Evolutionary conservation across 2,329 filamentous ascomycete genomes (phyloP).

Genomic region (Shiraia bambusicola): DNA sequence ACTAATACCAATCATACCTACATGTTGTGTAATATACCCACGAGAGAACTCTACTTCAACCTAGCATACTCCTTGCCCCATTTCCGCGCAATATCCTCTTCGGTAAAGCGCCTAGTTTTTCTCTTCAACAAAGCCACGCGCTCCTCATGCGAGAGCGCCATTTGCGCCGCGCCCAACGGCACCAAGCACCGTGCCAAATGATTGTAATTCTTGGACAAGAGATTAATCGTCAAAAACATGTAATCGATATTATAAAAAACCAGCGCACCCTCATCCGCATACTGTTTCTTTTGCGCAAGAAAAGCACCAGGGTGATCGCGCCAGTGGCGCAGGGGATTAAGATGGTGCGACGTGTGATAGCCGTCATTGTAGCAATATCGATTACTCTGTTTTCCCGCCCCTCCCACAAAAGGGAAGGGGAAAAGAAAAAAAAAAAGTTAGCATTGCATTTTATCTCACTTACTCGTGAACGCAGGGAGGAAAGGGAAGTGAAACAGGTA

Average conservation of each 20-base stretch:
- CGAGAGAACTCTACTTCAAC: slow-evolving; percentile 21
- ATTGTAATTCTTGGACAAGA: slow-evolving; percentile 71
- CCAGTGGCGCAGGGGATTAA: slow-evolving; percentile 79
- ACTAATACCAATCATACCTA: too few relatives aligned
- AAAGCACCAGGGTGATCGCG: slow-evolving; percentile 76
- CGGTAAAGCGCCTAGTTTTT: slow-evolving; percentile 66
- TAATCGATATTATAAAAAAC: slow-evolving; percentile 83
- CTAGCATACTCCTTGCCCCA: slow-evolving; percentile 49
- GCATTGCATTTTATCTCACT: too few relatives aligned
- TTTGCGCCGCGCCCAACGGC: slow-evolving; percentile 70
- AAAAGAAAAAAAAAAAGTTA: too few relatives aligned
- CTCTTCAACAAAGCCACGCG: slow-evolving; percentile 62
- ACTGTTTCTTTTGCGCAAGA: slow-evolving; percentile 67
- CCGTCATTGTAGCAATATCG: slow-evolving; percentile 82
- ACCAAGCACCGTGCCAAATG: slow-evolving; percentile 70
- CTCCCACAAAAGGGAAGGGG: too few relatives aligned
- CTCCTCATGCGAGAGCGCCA: slow-evolving; percentile 64
- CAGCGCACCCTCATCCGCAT: slow-evolving; percentile 66
- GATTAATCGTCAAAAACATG: slow-evolving; percentile 69
- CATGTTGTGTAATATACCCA: too few relatives aligned
- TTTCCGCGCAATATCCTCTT: slow-evolving; percentile 64
- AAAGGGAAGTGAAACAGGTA: too few relatives aligned
- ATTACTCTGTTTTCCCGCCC: slow-evolving; percentile 77
- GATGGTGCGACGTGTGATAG: slow-evolving; percentile 78
- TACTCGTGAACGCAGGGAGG: too few relatives aligned